phyloP scores from a whole-genome alignment of 2,329 filamentous ascomycete genomes.

The Paraphoma chrysanthemicola region DNA sequence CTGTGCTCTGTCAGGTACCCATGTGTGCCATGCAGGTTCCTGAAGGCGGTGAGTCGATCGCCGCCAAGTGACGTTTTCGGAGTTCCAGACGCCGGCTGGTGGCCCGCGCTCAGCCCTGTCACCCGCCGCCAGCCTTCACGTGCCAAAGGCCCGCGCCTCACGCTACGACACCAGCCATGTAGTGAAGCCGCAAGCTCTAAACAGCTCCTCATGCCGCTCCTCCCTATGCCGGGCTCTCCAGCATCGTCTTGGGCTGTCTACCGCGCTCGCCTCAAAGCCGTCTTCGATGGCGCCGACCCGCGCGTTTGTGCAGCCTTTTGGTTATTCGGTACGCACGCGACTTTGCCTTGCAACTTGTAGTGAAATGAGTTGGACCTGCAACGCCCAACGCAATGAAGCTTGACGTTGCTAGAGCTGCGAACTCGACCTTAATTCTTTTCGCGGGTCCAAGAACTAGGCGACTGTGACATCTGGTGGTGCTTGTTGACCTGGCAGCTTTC shows the following conservation, averaged over 20 bases:
- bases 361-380: not conserved
- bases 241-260: conserved; percentile 77
- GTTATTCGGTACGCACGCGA: conserved; percentile 75
- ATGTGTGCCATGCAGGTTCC: conserved; percentile 1
- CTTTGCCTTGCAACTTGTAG: not conserved
- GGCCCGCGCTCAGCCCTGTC: conserved; percentile 1
- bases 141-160: conserved; percentile 3
- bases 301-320: conserved; percentile 84
- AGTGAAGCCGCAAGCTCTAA: conserved; percentile 4
- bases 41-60: conserved; percentile 3
- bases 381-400: not conserved
- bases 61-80: conserved; percentile 4
- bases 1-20: not conserved
- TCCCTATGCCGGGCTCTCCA: conserved; percentile 65
- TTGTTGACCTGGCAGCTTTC: too few relatives aligned
- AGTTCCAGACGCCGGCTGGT: not conserved
- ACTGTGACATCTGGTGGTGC: too few relatives aligned
- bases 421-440: too few relatives aligned
- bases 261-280: conserved; percentile 66
- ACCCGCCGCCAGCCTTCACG: conserved; percentile 8
- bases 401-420: too few relatives aligned
- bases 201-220: conserved; percentile 38
- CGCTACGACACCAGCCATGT: conserved; percentile 4
- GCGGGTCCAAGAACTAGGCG: too few relatives aligned
- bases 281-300: conserved; percentile 72